Evolutionary conservation across 1,139 yeast genomes (phyloP).

Genomic region (Suhomyces kunorum): DNA sequence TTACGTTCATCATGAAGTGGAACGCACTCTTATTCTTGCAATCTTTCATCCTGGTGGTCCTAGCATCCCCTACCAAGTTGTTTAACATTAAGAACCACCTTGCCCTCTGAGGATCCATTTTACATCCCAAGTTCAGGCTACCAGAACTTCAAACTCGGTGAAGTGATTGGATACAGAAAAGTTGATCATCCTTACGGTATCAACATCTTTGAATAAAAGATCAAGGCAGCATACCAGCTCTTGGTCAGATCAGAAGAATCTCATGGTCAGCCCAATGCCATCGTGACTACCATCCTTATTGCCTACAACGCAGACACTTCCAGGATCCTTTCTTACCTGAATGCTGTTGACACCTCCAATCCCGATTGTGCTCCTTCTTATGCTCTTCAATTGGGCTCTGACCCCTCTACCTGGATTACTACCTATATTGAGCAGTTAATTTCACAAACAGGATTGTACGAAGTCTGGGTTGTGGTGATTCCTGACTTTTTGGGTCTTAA

Average conservation of each 20-base stretch:
- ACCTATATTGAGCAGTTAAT: slow-evolving; percentile 12
- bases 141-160: slow-evolving; percentile 27
- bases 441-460: slow-evolving; percentile 15
- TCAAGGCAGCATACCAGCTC: slow-evolving; percentile 30
- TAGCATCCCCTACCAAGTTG: background rate
- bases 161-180: slow-evolving; percentile 27
- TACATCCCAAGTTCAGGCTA: slow-evolving; percentile 28
- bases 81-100: background rate
- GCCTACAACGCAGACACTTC: slow-evolving; percentile 32
- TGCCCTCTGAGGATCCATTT: slow-evolving; percentile 25
- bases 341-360: slow-evolving; percentile 34
- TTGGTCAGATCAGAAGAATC: slow-evolving; percentile 37
- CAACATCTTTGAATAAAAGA: slow-evolving; percentile 16
- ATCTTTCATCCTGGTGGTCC: background rate
- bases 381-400: slow-evolving; percentile 25
- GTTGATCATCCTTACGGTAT: background rate
- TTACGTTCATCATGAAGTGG: background rate
- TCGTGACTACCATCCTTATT: slow-evolving; percentile 32
- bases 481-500: slow-evolving; percentile 31
- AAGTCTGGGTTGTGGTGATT: slow-evolving; percentile 23
- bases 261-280: slow-evolving; percentile 31
- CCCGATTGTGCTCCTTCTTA: slow-evolving; percentile 37
- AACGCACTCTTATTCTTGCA: background rate
- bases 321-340: slow-evolving; percentile 34
- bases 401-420: slow-evolving; percentile 2